These are phyloP conservation scores for Aureobasidium zeae DNA, from an alignment of 2,329 filamentous ascomycete species.

Conservation along the genomic window DNA sequence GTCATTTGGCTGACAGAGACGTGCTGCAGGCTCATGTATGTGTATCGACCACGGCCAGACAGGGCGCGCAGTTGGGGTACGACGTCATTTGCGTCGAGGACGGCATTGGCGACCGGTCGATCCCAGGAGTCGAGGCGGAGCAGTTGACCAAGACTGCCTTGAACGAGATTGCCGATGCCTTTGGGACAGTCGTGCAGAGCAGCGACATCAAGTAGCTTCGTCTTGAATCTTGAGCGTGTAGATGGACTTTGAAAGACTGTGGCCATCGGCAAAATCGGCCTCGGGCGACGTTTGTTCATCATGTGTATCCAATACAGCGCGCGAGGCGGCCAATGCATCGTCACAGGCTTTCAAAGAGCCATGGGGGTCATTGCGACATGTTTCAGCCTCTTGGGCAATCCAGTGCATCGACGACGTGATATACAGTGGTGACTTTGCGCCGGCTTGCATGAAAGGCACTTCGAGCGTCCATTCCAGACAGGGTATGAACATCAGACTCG, in stretches of 20 bases:
- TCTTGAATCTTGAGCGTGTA: conserved; percentile 9
- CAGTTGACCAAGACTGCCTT: conserved; percentile 47
- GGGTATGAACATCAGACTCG: conserved; percentile 15
- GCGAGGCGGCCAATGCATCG: conserved; percentile 1
- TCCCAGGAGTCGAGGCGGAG: conserved; percentile 50
- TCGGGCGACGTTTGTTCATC: conserved; percentile 8
- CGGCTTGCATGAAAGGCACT: conserved; percentile 8
- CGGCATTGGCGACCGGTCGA: conserved; percentile 56
- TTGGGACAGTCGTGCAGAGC: conserved; percentile 51
- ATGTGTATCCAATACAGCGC: conserved; percentile 6
- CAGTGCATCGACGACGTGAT: conserved; percentile 14
- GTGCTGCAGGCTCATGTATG: conserved; percentile 52
- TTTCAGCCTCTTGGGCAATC: conserved; percentile 5
- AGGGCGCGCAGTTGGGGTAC: conserved; percentile 52
- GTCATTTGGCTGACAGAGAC: not conserved
- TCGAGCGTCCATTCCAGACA: conserved; percentile 15
- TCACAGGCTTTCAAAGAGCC: not conserved
- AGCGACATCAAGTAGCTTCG: conserved; percentile 35
- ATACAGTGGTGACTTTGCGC: conserved; percentile 13
- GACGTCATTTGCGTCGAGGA: conserved; percentile 55
- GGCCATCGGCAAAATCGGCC: conserved; percentile 9
- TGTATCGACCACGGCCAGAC: conserved; percentile 53
- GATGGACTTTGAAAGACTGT: conserved; percentile 5
- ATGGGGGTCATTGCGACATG: not conserved
- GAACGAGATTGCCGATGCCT: conserved; percentile 53